A percentile compares a stretch with the other conserved stretches of the same genome.
These are phyloP conservation scores for Mycocentrospora acerina DNA, from an alignment of 2,329 filamentous ascomycete species.

Conservation along the genomic window DNA sequence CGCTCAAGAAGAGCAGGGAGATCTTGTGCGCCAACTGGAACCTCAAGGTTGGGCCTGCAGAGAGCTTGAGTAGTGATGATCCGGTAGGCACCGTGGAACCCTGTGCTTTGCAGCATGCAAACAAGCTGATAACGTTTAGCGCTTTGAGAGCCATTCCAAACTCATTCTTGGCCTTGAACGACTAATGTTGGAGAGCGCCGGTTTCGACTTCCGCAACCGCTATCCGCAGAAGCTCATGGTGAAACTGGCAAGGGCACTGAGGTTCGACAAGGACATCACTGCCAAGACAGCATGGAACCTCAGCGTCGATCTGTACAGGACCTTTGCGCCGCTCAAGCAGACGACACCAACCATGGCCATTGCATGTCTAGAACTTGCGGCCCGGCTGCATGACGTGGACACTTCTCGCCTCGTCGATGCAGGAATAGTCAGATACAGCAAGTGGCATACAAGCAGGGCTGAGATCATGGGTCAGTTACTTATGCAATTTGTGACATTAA, in stretches of 20 bases:
- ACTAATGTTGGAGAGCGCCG: slow-evolving; percentile 86
- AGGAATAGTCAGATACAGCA: slow-evolving; percentile 49
- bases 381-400: slow-evolving; percentile 63
- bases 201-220: slow-evolving; percentile 89
- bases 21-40: slow-evolving; percentile 91
- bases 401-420: slow-evolving; percentile 50
- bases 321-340: slow-evolving; percentile 88
- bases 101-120: slow-evolving; percentile 3
- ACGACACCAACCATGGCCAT: slow-evolving; percentile 82
- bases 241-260: slow-evolving; percentile 69
- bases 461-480: slow-evolving; percentile 46
- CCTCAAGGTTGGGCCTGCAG: slow-evolving; percentile 67
- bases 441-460: slow-evolving; percentile 47
- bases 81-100: slow-evolving; percentile 59
- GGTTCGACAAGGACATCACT: slow-evolving; percentile 57
- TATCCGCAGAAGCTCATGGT: slow-evolving; percentile 83
- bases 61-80: slow-evolving; percentile 77
- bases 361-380: slow-evolving; percentile 77
- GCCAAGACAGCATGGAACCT: slow-evolving; percentile 75
- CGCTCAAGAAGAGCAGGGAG: slow-evolving; percentile 92
- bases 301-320: slow-evolving; percentile 87
- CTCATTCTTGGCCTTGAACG: slow-evolving; percentile 87
- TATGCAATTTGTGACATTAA: neutral
- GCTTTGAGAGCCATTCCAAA: slow-evolving; percentile 77
- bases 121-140: slow-evolving; percentile 49